A percentile compares a stretch with the other conserved stretches of the same genome.
Conservation (phyloP, 1,139 yeast genomes). For the Kodamaea fungicola region DNA sequence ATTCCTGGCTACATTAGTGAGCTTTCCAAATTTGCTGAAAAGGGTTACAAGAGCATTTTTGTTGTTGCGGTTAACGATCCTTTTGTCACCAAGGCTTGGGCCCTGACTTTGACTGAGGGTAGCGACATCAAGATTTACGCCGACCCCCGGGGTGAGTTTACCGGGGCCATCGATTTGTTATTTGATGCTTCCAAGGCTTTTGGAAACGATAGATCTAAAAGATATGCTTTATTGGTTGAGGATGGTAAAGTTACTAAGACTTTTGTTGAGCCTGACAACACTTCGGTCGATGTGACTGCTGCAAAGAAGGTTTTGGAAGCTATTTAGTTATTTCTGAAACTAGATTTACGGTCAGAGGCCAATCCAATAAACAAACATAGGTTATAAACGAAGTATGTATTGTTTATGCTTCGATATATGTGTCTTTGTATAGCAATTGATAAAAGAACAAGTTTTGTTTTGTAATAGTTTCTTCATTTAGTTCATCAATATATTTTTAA, state of each 20-base stretch:
- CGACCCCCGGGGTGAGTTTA: constrained; percentile 72
- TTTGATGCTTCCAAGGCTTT: constrained; percentile 25
- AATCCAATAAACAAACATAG: too few relatives aligned
- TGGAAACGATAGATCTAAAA: constrained; percentile 55
- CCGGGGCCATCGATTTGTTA: constrained; percentile 57
- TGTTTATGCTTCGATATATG: too few relatives aligned
- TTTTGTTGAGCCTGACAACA: constrained; percentile 79
- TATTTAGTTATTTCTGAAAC: constrained; percentile 15
- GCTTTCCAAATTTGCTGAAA: constrained; percentile 49
- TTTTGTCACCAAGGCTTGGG: constrained; percentile 83
- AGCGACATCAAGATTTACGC: constrained; percentile 58
- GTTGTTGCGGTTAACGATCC: constrained; percentile 83
- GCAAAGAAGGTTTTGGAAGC: constrained; percentile 37
- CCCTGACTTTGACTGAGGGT: constrained; percentile 39
- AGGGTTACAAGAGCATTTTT: constrained; percentile 60
- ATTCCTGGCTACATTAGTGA: constrained; percentile 72
- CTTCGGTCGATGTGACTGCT: constrained; percentile 55
- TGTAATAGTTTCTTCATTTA: too few relatives aligned
- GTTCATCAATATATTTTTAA: too few relatives aligned
- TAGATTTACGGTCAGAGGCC: too few relatives aligned
- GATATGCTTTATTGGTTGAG: constrained; percentile 74
- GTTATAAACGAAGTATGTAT: too few relatives aligned
- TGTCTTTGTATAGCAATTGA: too few relatives aligned
- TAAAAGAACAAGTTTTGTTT: too few relatives aligned
- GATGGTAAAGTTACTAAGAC: constrained; percentile 65